Base-by-base conservation (phyloP, 1,284 basidiomycete genomes). In the Leccinum brunneo-olivaceum region DNA sequence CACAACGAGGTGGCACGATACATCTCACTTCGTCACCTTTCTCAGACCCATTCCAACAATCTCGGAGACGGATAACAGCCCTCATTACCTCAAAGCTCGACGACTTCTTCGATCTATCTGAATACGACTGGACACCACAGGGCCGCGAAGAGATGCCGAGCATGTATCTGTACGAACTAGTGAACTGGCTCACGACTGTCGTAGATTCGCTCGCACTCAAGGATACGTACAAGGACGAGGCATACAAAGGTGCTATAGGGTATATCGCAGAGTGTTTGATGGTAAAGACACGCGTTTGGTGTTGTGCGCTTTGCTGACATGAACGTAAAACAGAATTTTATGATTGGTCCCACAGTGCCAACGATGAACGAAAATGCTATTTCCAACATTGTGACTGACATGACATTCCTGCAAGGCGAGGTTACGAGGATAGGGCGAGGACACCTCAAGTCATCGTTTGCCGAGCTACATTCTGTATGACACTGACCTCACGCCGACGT, bases 161-260 rank as follows among this genome's bases (percentile, higher is more conserved):
- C 73, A 82, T 84, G 71, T 98, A 97, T 65, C 74, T 98, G 7
- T 87, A 91, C 59, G 96, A 98, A 63, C 79, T 98, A 58, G 79
- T 96, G 58, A 93, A 93, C 56, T 99, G 95, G 89, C 73, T 98
- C 34, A 91, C 87, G 30, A 96, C 94, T 1, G 90, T 97, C 52
- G 92, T 98, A 52, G 95, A 98, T 63, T 89, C 89, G 23, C 83
- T 98, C 15, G 74, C 88, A 39, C 84, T 96, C 58, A 82, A 90
- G 49, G 83, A 90, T 45, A 67, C 70, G 6, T 86, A 92, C 65
- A 95, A 95, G 66, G 84, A 89, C 38, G 81, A 87, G 49, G 88
- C 90, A 11, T 98, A 96, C 64, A 76, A 77, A 52, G 85, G 81
- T 29, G 93, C 95, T 11, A 74, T 95, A 30, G 70, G 74, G 25